Evolutionary conservation across 257 asterid species (phyloP).

Genomic region (Datura wrightii): DNA sequence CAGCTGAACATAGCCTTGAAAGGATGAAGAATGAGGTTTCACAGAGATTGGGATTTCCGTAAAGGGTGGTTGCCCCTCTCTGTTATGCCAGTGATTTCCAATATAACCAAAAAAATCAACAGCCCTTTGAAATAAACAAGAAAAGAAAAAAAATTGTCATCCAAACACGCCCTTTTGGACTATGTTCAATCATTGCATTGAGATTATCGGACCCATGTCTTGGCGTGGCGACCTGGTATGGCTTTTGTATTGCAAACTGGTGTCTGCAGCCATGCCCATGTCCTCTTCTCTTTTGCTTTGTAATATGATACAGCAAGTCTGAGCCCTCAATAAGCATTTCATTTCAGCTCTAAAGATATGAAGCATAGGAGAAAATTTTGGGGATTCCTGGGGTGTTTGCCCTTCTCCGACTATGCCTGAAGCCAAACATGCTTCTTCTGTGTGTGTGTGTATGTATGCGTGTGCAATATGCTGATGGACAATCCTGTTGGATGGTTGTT

Average conservation of each 20-base stretch:
- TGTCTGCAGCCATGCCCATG: background rate
- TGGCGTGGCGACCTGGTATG: background rate
- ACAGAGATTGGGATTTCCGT: background rate
- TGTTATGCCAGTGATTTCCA: conserved; percentile 10
- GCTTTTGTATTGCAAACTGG: background rate
- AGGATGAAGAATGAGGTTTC: conserved; percentile 9
- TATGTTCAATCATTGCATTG: conserved; percentile 6
- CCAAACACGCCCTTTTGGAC: background rate
- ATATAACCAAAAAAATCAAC: background rate
- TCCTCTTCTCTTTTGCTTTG: background rate
- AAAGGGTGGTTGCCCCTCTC: conserved; percentile 15
- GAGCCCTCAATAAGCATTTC: background rate
- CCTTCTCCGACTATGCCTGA: background rate
- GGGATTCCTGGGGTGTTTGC: background rate
- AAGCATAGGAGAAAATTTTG: background rate
- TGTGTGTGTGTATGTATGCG: too few relatives aligned
- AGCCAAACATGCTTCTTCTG: background rate
- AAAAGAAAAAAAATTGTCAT: background rate
- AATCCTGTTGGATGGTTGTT: too few relatives aligned
- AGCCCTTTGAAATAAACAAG: background rate
- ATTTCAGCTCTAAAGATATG: background rate
- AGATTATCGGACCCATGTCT: background rate
- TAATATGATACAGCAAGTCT: background rate
- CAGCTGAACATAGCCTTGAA: background rate
- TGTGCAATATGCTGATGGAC: too few relatives aligned